Evolutionary conservation across 2,329 filamentous ascomycete species (phyloP), one percentile per base, ranked within the genome.

Genomic region (Hypoxylon sp.): DNA sequence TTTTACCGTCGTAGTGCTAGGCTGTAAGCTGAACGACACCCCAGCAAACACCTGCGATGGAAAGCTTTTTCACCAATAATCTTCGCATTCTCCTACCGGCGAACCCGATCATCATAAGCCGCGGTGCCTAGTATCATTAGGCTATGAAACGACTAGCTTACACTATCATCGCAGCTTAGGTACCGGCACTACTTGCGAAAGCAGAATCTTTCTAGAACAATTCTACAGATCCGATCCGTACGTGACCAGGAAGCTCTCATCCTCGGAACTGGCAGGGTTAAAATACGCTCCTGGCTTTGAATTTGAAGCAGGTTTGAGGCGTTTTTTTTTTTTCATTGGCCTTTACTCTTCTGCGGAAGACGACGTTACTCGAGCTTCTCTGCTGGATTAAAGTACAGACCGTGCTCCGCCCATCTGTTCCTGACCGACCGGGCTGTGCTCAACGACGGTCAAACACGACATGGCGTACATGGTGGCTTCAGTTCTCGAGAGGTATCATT

Each of bases 131-230:
- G 5, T 42, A 33, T 35, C 11, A 47, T 26, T 54, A 42, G 35
- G 43, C 43, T 54, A 54, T 42, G 38, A 55, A 43, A 48, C 51
- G 43, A 11, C 48, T 43, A 48, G 29, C 43, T 55, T 43, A 18
- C 20, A 40, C 20, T 10, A 1, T 10, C 10, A 20, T 21, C 11
- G 6, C n/a, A 15, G n/a, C 13, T 21, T 21, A n/a, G n/a, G n/a
- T n/a, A n/a, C n/a, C n/a, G n/a, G n/a, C n/a, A n/a, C n/a, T n/a
- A n/a, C n/a, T n/a, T 35, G 6, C 18, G n/a, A 20, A 20, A 4
- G 15, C 20, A 20, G 33, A 5, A 37, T 37, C 13, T 6, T 37
- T 37, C 33, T 37, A 37, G 33, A 37, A 37, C 15, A 15, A 15
- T 20, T 17, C 33, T 17, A 37, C 20, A n/a, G n/a, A n/a, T n/a